Evolutionary conservation across 192 early-diverging fungal genomes (phyloP), one percentile per base, ranked within the genome.

Genomic region (Gigaspora rosea): DNA sequence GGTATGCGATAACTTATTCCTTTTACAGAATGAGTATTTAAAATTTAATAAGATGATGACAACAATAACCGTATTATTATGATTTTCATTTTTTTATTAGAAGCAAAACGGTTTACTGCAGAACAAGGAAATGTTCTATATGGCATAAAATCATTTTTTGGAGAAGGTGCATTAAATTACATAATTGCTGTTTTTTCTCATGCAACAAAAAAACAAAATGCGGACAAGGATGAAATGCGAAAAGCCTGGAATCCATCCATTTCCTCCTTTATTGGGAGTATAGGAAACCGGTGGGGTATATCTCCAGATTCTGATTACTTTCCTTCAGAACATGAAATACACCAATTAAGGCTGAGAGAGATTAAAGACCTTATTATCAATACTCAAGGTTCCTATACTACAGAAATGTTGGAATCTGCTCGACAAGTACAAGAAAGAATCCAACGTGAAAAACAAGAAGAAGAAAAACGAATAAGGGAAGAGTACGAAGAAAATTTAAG

Each of bases 101-200:
- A 74, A 74, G 56, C 47, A 62, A 62, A 8, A 11, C 12, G 73
- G 47, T 62, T 74, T 58, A 74, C 73, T 4, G 57, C 11, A 4
- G 73, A 74, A 18, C 73, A 74, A 48, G 61, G 46, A 8, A 62
- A 46, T 63, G 57, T 74, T 35, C 32, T 74, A 36, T 8, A 59
- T 16, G 35, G 58, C 46, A 74, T 74, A 62, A 62, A 41, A 6
- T 22, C 5, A 48, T 74, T 74, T 50, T 57, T 74, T 27, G 73
- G 73, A 6, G 57, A 61, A 74, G 47, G 9, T 9, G 58, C 73
- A 74, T 62, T 27, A 0, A 48, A 62, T 22, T 62, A 74, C 50
- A 74, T 62, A 3, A 74, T 74, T 49, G 36, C 59, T 62, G 22
- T 74, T 27, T 74, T 74, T 62, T 62, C 73, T 2, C 73, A 74